A percentile compares a stretch with the other conserved stretches of the same genome.
phyloP scores from a whole-genome alignment of 768 basidiomycete species.

The Tylopilus cervinicoccineus region DNA sequence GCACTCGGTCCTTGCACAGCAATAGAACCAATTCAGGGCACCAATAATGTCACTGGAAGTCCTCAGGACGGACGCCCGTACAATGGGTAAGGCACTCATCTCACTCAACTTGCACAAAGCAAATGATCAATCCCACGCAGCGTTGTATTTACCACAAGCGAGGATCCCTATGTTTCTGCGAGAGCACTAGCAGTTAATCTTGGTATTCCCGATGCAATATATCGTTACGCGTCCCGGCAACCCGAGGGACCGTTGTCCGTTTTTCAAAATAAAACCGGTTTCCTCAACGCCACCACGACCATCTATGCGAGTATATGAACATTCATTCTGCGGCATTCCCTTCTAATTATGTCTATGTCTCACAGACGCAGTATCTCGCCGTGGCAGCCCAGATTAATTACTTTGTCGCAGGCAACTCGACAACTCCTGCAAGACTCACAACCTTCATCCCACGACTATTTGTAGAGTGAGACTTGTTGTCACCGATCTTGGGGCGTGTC shows the following conservation, averaged over 20 bases:
- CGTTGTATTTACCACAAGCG: slow-evolving; percentile 36
- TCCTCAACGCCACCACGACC: slow-evolving; percentile 45
- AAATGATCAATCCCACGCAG: slow-evolving; percentile 23
- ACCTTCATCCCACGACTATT: slow-evolving; percentile 46
- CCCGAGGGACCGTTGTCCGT: slow-evolving; percentile 39
- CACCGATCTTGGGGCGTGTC: neutral
- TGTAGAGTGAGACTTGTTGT: slow-evolving; percentile 46
- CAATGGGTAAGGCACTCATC: slow-evolving; percentile 48
- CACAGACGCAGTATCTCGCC: slow-evolving; percentile 56
- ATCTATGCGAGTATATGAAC: slow-evolving; percentile 30
- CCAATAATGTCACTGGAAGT: slow-evolving; percentile 51
- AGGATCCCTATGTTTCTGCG: slow-evolving; percentile 46
- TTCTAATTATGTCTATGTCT: neutral
- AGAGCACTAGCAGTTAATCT: slow-evolving; percentile 46
- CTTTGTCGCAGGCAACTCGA: slow-evolving; percentile 42
- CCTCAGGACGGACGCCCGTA: slow-evolving; percentile 45
- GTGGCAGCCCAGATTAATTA: slow-evolving; percentile 56
- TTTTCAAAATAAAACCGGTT: slow-evolving; percentile 48
- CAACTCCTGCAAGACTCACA: slow-evolving; percentile 38
- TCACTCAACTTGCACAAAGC: neutral
- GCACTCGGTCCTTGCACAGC: slow-evolving; percentile 37
- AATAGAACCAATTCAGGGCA: slow-evolving; percentile 25
- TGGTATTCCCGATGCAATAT: slow-evolving; percentile 61
- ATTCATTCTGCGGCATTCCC: neutral
- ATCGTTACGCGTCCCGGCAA: slow-evolving; percentile 43